phyloP scores from a whole-genome alignment of 345 rosid genomes.

The Durio zibethinus region DNA sequence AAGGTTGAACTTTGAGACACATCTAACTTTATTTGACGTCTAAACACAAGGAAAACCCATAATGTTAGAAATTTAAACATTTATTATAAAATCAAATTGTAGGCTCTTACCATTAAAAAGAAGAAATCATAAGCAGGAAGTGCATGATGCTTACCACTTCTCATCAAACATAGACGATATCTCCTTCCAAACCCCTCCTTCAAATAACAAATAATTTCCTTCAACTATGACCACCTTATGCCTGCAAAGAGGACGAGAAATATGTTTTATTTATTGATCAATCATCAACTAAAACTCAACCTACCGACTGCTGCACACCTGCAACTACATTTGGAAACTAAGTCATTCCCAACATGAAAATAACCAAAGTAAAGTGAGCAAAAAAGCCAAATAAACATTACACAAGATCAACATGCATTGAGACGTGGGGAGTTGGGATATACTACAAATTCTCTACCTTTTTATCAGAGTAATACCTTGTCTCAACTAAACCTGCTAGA shows the following conservation, averaged over 20 bases:
- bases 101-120: neutral
- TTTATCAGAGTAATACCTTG: neutral
- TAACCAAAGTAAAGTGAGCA: neutral
- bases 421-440: neutral
- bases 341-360: neutral
- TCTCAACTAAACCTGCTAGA: neutral
- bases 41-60: neutral
- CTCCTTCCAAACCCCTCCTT: conserved; percentile 75
- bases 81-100: neutral
- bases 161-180: conserved; percentile 70
- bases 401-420: neutral
- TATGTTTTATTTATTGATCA: neutral
- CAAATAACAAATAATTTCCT: conserved; percentile 75
- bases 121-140: neutral
- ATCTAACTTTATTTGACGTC: neutral
- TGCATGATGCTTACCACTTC: conserved; percentile 62
- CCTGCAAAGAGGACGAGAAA: conserved; percentile 42
- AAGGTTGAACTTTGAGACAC: neutral
- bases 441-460: neutral
- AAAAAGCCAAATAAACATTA: neutral
- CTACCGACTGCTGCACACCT: neutral
- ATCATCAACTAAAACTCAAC: neutral
- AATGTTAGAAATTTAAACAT: neutral
- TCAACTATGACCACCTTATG: conserved; percentile 86
- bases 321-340: neutral